Evolutionary conservation across 345 rosid genomes (phyloP).

Genomic region (Pugionium cornutum): DNA sequence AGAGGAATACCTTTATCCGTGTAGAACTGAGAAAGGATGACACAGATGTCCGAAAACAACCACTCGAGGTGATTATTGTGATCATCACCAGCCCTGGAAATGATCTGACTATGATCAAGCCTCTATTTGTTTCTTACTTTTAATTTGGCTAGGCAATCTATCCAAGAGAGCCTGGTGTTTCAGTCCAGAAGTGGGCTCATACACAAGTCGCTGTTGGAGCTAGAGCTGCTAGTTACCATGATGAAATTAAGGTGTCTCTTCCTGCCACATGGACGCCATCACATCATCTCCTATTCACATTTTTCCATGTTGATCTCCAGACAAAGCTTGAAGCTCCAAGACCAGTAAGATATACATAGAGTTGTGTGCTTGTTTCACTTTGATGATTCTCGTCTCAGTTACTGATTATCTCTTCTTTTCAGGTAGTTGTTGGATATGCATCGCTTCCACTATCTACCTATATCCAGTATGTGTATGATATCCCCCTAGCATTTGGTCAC

Average conservation of each 20-base stretch:
- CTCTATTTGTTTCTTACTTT: constrained; percentile 33
- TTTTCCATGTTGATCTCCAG: constrained; percentile 95
- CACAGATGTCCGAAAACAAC: constrained; percentile 81
- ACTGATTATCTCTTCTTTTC: constrained; percentile 26
- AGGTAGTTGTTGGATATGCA: constrained; percentile 95
- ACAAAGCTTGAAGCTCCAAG: constrained; percentile 98
- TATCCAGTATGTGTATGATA: constrained; percentile 73
- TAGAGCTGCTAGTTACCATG: constrained; percentile 85
- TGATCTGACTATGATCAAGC: constrained; percentile 1
- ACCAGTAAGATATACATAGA: constrained; percentile 60
- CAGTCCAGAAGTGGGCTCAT: constrained; percentile 82
- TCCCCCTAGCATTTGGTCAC: constrained; percentile 13
- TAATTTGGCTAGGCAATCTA: constrained; percentile 68
- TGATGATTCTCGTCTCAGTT: constrained; percentile 26
- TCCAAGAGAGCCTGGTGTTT: constrained; percentile 76
- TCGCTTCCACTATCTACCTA: constrained; percentile 86
- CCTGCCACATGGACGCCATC: constrained; percentile 92
- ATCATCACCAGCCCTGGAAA: constrained; percentile 26
- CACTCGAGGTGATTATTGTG: constrained; percentile 72
- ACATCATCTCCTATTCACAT: constrained; percentile 95
- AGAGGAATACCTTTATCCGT: constrained; percentile 82
- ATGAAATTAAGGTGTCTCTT: constrained; percentile 84
- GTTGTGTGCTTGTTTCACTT: constrained; percentile 27
- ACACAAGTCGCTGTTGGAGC: constrained; percentile 91
- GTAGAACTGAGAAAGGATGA: constrained; percentile 96